Evolutionary conservation across 2,329 filamentous ascomycete species (phyloP), one percentile per base, ranked within the genome.

Genomic region (Knoxdaviesia proteae): DNA sequence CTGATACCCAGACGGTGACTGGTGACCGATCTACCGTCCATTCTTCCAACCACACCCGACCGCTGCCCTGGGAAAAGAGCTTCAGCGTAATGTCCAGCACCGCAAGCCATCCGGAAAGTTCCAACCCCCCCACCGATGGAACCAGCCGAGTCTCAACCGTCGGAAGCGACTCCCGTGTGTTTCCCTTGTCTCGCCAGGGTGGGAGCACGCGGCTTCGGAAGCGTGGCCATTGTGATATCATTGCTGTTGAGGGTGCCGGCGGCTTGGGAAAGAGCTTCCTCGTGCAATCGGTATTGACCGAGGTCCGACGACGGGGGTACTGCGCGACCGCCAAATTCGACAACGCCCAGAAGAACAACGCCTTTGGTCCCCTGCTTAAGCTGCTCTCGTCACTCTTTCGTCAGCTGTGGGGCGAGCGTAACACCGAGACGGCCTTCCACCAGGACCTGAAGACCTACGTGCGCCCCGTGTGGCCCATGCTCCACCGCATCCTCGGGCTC

Each of bases 241-340:
- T 78, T 20, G 64, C 66, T 10, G 66, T 80, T 42, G 69, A 76
- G 49, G 75, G 75, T 32, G 63, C 68, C 8, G 73, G 68, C 3
- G 75, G 75, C 1, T 57, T 78, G n/a, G 75, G 75, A 10, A 80
- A 80, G 54, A 77, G 68, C 48, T 72, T 69, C 45, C 62, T 80
- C 10, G 69, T 77, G 31, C 72, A 78, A 50, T 74, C 72, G 6
- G 68, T 77, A 5, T 63, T 77, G 37, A 61, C 68, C 3, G 74
- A 79, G 48, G 71, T 71, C 10, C 63, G 74, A 41, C 64, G 69
- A 39, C 66, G 68, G 45, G 75, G 75, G 3, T 79, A 78, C 51
- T 78, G 73, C 50, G 71, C 74, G 6, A 76, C 71, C 33, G 69
- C 74, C 36, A 79, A 79, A 51, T 79, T 79, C 46, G 75, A 80